Conservation (phyloP, 176 grass and related monocot species). For the Eragrostis nindensis region DNA sequence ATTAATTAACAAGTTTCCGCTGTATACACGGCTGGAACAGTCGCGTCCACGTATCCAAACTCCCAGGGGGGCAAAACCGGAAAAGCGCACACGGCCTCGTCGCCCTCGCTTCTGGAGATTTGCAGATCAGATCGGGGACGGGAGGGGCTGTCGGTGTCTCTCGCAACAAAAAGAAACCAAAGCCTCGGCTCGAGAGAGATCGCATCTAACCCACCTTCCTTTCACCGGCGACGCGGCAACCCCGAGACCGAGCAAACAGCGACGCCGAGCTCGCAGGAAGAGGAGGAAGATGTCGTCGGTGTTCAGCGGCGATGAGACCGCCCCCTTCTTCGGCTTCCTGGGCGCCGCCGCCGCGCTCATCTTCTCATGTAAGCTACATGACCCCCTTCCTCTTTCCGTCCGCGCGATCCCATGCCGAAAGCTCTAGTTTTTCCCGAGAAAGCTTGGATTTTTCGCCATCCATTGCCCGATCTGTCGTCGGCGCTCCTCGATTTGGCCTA, state of each 20-base stretch:
- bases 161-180: slow-evolving; percentile 33
- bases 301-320: slow-evolving; percentile 99
- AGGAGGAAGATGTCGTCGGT: slow-evolving; percentile 59
- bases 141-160: background rate
- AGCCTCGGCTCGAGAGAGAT: slow-evolving; percentile 4
- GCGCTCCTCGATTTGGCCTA: background rate
- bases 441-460: background rate
- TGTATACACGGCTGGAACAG: slow-evolving; percentile 2
- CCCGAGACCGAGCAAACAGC: slow-evolving; percentile 27
- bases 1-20: no score
- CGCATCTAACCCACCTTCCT: slow-evolving; percentile 12
- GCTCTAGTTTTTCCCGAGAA: background rate
- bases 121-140: slow-evolving; percentile 38
- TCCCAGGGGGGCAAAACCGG: background rate
- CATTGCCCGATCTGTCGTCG: slow-evolving; percentile 28
- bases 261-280: background rate
- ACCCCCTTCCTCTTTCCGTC: background rate
- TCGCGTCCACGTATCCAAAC: background rate
- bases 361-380: slow-evolving; percentile 88
- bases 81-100: background rate
- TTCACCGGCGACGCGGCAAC: slow-evolving; percentile 19
- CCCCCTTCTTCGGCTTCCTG: slow-evolving; percentile 99
- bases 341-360: slow-evolving; percentile 91
- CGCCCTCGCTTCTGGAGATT: slow-evolving; percentile 16
- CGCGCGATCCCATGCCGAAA: background rate